phyloP scores from a whole-genome alignment of 257 asterid genomes.

The Solanum lycopersicoides region DNA sequence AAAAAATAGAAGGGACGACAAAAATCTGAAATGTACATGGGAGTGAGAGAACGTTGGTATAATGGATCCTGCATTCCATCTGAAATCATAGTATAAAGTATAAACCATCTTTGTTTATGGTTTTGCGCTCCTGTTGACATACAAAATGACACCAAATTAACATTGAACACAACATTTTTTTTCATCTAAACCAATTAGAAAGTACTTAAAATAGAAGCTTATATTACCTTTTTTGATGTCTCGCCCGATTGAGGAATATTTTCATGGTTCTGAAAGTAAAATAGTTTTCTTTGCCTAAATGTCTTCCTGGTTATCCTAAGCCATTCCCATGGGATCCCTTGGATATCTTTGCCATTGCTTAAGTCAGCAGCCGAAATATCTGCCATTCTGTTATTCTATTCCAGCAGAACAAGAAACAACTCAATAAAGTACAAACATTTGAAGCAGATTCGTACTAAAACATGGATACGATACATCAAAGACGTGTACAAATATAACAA shows the following conservation, averaged over 20 bases:
- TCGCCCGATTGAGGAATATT: background rate
- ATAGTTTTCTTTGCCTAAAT: background rate
- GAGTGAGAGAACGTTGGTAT: no score
- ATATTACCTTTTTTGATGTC: background rate
- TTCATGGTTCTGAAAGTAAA: background rate
- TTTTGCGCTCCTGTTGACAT: no score
- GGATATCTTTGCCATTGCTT: background rate
- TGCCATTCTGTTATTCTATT: background rate
- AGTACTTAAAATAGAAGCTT: background rate
- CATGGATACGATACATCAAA: background rate
- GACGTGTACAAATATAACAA: background rate
- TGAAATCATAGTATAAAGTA: no score
- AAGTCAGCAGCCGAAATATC: background rate
- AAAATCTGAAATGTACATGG: no score
- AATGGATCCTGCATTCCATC: no score
- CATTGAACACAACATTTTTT: no score
- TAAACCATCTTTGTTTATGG: no score
- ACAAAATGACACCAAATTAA: no score
- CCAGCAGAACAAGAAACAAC: background rate
- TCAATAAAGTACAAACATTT: background rate
- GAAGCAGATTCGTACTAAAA: background rate
- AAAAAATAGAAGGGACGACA: no score
- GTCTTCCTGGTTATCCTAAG: background rate
- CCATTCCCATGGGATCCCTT: background rate
- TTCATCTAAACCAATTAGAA: no score